These are phyloP conservation scores for Solanum tacnaense DNA, from an alignment of 257 asterid species.

Conservation along the genomic window DNA sequence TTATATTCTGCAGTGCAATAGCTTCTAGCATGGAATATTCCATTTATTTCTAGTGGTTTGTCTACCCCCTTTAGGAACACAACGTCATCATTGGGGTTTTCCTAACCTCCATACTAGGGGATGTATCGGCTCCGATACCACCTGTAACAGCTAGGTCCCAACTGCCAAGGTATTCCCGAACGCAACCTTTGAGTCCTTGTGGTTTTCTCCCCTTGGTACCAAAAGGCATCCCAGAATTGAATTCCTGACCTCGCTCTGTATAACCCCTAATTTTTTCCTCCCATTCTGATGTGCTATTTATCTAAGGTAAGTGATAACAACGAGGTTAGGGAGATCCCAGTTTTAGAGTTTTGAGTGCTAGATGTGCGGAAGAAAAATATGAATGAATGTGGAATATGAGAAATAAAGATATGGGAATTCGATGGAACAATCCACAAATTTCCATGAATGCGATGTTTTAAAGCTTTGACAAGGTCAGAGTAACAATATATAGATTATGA, in stretches of 20 bases:
- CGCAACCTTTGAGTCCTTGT: neutral
- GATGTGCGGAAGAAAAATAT: neutral
- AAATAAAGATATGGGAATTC: neutral
- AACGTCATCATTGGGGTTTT: neutral
- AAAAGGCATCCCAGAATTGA: neutral
- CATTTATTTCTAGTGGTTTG: neutral
- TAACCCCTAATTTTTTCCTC: neutral
- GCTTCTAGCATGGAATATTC: neutral
- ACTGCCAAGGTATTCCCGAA: neutral
- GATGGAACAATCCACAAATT: neutral
- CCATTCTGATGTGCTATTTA: neutral
- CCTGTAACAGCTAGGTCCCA: neutral
- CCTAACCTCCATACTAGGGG: neutral
- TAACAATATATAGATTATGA: neutral
- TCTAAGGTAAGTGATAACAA: neutral
- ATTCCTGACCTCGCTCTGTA: neutral
- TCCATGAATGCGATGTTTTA: neutral
- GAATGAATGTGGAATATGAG: neutral
- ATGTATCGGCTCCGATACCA: neutral
- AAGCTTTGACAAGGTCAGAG: neutral
- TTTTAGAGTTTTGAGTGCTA: neutral
- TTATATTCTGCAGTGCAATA: neutral
- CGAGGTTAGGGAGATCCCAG: neutral
- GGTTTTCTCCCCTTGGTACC: neutral
- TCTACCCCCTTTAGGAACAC: neutral